Base-by-base conservation (phyloP, 345 rosid genomes). In the Orychophragmus violaceus region DNA sequence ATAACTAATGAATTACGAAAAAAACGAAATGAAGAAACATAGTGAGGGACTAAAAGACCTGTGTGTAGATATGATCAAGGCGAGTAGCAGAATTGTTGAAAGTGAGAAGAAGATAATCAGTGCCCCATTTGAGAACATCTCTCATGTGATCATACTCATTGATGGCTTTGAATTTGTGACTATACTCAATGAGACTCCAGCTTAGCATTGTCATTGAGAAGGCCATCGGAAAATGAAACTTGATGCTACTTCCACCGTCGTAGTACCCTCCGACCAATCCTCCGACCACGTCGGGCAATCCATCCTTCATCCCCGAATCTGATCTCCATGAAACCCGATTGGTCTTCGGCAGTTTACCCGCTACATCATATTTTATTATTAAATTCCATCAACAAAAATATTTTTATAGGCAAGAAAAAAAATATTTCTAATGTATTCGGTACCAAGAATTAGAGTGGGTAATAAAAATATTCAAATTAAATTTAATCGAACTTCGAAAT, bases 191-290 rank as follows among this genome's bases (percentile, higher is more conserved):
- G 5, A 85, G 80, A 70, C 98, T 91, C 98, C 98, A 91, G 72
- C 98, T 91, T 18, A 91, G 77, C 96, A 91, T 83, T 5, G 98
- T 85, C 89, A 89, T 89, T 57, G 95, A 69, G 64, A 74, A 91
- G 17, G 98, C 83, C 96, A 89, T 87, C 5, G 96, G 98, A 70
- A 91, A 89, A 79, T 91, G 84, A 71, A 85, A 91, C 80, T 91
- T 91, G 19, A 23, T 45, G 46, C 82, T 87, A 64, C 83, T 92
- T 62, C 98, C 96, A 0, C 92, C 98, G 27, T 91, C 96, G 53
- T 91, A 91, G 44, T 87, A 91, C 0, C 98, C 98, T 33, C 98
- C 96, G 2, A 83, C 89, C 6, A 89, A 74, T 16, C 92, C 92
- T 56, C 78, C 78, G 16, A 80, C 78, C 0, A 77, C 64, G 41